Conservation (phyloP, 2,329 filamentous ascomycete species). For the Colletotrichum eremochloae region DNA sequence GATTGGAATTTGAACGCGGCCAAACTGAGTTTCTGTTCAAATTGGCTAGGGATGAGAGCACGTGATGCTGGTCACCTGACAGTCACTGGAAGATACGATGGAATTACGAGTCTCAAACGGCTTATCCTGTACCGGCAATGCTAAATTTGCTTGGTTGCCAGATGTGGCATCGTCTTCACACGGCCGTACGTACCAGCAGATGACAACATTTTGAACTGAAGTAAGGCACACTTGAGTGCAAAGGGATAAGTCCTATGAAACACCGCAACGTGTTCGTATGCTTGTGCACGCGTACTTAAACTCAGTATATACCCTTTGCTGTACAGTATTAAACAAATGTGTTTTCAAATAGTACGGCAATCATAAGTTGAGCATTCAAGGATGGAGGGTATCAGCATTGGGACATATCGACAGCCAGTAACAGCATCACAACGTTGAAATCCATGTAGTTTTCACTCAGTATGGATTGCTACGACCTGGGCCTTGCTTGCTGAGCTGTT, state of each 20-base stretch:
- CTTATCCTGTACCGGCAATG: background rate
- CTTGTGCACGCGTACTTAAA: background rate
- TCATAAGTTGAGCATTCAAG: background rate
- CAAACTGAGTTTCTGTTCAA: background rate
- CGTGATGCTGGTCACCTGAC: background rate
- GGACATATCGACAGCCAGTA: too few species aligned
- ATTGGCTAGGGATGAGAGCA: background rate
- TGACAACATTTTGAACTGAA: too few species aligned
- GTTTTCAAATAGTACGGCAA: background rate
- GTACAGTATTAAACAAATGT: background rate
- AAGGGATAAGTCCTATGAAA: background rate
- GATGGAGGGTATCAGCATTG: accelerated
- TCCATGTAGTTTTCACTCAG: background rate
- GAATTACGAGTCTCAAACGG: background rate
- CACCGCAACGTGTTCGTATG: too few species aligned
- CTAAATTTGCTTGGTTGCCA: background rate
- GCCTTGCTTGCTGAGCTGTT: background rate
- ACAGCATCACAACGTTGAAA: background rate
- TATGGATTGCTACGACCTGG: background rate
- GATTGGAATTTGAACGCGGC: background rate
- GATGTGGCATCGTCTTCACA: too few species aligned
- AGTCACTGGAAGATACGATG: background rate
- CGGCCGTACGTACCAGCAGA: too few species aligned
- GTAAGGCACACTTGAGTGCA: too few species aligned
- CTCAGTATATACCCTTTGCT: background rate